A percentile compares a stretch with the other conserved stretches of the same genome.
phyloP scores from a whole-genome alignment of 768 basidiomycete genomes.

The Ramaria rubella region DNA sequence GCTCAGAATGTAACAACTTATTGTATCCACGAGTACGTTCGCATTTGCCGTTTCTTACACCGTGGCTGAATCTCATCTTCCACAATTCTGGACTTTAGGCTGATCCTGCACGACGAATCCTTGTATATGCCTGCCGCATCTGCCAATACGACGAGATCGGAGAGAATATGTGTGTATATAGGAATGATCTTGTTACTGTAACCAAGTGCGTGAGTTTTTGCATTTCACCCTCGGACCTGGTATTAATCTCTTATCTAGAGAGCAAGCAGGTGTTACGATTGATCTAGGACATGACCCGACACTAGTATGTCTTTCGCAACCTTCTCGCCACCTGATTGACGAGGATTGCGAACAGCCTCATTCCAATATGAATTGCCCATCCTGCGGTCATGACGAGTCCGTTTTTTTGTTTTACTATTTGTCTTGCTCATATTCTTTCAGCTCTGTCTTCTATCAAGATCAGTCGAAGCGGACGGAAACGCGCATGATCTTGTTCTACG shows the following conservation, averaged over 20 bases:
- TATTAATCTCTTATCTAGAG: constrained; percentile 40
- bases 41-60: not conserved
- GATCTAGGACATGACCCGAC: constrained; percentile 89
- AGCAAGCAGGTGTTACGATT: constrained; percentile 86
- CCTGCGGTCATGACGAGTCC: constrained; percentile 78
- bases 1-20: constrained; percentile 92
- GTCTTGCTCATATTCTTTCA: constrained; percentile 28
- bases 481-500: constrained; percentile 88
- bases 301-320: constrained; percentile 45
- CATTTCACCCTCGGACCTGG: constrained; percentile 6
- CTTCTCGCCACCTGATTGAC: not conserved
- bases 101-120: constrained; percentile 73
- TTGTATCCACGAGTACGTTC: constrained; percentile 57
- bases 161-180: constrained; percentile 85
- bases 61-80: not conserved
- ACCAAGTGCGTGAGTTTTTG: constrained; percentile 59
- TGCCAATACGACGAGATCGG: constrained; percentile 81
- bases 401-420: constrained; percentile 23
- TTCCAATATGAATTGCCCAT: constrained; percentile 75
- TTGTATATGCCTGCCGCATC: constrained; percentile 90
- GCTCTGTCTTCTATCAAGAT: constrained; percentile 92
- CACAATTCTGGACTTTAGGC: constrained; percentile 44
- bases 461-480: constrained; percentile 97
- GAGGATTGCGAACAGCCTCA: constrained; percentile 51
- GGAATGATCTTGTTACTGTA: constrained; percentile 87